Percentiles rank a stretch among this genome's conserved stretches.
phyloP scores from a whole-genome alignment of 257 asterid genomes.

The Przewalskia tangutica region DNA sequence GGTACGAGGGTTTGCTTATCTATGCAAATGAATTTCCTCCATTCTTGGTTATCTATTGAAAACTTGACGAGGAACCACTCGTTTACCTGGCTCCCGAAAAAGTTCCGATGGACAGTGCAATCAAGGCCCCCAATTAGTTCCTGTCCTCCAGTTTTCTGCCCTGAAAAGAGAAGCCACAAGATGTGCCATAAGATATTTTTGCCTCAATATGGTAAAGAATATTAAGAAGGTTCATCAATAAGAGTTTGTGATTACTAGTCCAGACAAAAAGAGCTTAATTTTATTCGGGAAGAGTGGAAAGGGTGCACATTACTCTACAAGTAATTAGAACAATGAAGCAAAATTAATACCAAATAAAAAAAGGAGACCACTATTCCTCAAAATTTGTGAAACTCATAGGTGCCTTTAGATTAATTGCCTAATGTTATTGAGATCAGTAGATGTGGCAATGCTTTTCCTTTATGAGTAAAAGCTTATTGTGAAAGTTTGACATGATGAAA shows the following conservation, averaged over 20 bases:
- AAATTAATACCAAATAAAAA: not conserved
- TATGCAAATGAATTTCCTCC: not conserved
- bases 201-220: not conserved
- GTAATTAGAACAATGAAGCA: not conserved
- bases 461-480: not conserved
- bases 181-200: not conserved
- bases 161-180: constrained; percentile 28
- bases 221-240: not conserved
- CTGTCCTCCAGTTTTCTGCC: constrained; percentile 92
- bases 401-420: not conserved
- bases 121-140: constrained; percentile 91
- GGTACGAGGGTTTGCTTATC: not conserved
- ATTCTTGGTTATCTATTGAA: not conserved
- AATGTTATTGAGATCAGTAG: not conserved
- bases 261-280: not conserved
- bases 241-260: not conserved
- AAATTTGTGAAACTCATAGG: not conserved
- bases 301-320: not conserved
- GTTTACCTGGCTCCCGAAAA: constrained; percentile 9
- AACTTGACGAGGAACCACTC: not conserved
- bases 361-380: not conserved
- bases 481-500: not conserved
- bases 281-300: not conserved
- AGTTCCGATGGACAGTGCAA: constrained; percentile 71
- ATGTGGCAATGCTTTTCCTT: not conserved